Base-by-base conservation (phyloP, 768 basidiomycete genomes). In the Suillus lakei region DNA sequence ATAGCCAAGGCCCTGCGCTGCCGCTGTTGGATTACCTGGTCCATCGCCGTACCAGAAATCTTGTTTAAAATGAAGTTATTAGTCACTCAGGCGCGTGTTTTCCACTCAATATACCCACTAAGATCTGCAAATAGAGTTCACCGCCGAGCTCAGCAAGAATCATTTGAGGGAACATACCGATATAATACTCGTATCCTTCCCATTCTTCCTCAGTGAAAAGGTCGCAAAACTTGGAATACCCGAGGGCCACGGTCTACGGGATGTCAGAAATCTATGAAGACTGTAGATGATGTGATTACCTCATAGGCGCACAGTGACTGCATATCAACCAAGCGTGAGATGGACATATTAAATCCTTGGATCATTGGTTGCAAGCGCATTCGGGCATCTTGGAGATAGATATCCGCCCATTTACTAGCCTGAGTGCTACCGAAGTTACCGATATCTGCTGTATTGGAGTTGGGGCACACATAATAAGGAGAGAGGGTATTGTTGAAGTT, bases 151-250 rank as follows among this genome's bases (percentile, higher is more conserved):
- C 26, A 34, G 21, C 36, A 43, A 30, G 5, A 21, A 34, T 32
- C 4, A 10, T 44, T 34, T 9, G 28, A 54, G 28, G 15, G 16
- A 13, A 67, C 77, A 60, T 38, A 77, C 77, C 77, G 34, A 61
- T 67, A 32, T 76, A 73, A 68, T 86, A 85, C 61, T 83, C 80
- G 65, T 80, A 85, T 1, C 82, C 80, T 67, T 79, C 78, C 84
- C 85, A 86, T 69, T 86, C 85, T 48, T 82, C 77, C 64, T 83
- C 73, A 4, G 84, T 84, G 75, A 86, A 86, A 13, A 86, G 71
- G 10, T 75, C 74, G 67, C 84, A 86, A 76, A 85, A 86, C 21
- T 73, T 69, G 12, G 83, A 84, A 68, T 79, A 84, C 0, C 83
- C 83, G n/a, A 85, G 77, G 2, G 83, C 79, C 36, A 85, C 85